These are phyloP conservation scores for Clonostachys rosea DNA, from an alignment of 2,329 filamentous ascomycete species.

Conservation along the genomic window DNA sequence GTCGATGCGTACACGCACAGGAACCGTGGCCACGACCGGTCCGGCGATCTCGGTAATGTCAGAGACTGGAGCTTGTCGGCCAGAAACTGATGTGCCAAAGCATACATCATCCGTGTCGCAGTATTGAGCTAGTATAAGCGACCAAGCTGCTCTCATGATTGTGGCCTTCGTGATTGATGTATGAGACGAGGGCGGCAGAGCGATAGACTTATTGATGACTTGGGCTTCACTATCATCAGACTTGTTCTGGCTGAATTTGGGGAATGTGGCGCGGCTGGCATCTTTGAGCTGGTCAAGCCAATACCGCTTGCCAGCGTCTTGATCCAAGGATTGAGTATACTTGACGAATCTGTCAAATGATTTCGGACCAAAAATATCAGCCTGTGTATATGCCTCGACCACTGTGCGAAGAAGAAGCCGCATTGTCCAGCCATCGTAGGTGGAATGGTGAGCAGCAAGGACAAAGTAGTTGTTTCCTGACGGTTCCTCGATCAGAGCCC, in stretches of 20 bases:
- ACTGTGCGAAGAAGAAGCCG: neutral
- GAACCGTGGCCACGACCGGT: constrained; percentile 8
- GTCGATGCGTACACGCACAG: constrained; percentile 4
- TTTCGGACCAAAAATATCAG: neutral
- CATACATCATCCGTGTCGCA: constrained; percentile 10
- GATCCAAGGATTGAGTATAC: constrained; percentile 25
- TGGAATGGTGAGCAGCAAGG: constrained; percentile 15
- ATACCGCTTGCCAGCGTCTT: neutral
- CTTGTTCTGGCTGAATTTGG: constrained; percentile 7
- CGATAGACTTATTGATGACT: constrained; percentile 3
- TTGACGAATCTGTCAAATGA: constrained; percentile 15
- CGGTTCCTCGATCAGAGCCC: neutral
- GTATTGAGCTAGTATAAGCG: constrained; percentile 9
- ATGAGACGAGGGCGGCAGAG: neutral
- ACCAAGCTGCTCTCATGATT: constrained; percentile 18
- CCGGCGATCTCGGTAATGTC: constrained; percentile 6
- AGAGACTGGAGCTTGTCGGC: constrained; percentile 9
- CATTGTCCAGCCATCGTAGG: constrained; percentile 16
- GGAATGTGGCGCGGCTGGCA: constrained; percentile 5
- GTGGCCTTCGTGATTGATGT: constrained; percentile 7
- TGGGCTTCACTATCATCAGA: constrained; percentile 3
- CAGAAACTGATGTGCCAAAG: constrained; percentile 15
- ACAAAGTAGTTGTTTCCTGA: constrained; percentile 9
- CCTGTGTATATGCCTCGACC: neutral
- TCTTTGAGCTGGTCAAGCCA: neutral